A percentile compares a stretch with the other conserved stretches of the same genome.
Evolutionary conservation across 1,284 basidiomycete species (phyloP).

Genomic region (Ustilago lituana): DNA sequence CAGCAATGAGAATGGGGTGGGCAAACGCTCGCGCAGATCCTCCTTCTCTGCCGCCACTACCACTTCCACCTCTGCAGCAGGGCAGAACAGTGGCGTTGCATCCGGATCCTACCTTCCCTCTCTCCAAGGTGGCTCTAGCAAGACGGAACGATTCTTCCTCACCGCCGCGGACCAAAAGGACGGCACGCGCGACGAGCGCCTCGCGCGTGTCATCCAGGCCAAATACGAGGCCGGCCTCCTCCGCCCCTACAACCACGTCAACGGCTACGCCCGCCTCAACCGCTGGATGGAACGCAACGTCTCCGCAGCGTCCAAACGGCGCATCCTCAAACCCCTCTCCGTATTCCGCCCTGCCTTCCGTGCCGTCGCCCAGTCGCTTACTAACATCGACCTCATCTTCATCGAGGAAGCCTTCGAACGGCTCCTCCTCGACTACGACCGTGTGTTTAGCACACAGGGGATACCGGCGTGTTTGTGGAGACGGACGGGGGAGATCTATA

Average conservation of each 20-base stretch:
- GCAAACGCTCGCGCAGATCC: conserved; percentile 44
- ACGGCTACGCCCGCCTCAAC: conserved; percentile 64
- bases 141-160: conserved; percentile 82
- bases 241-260: conserved; percentile 93
- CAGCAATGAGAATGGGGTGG: conserved; percentile 4
- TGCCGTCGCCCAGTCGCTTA: conserved; percentile 79
- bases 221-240: conserved; percentile 96
- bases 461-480: conserved; percentile 97
- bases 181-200: conserved; percentile 86
- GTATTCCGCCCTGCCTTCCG: conserved; percentile 82
- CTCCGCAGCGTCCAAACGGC: conserved; percentile 75
- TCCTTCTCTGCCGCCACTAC: conserved; percentile 18
- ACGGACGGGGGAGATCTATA: conserved; percentile 94
- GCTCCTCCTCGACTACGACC: conserved; percentile 91
- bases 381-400: conserved; percentile 95
- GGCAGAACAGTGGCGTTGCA: background rate
- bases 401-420: conserved; percentile 88
- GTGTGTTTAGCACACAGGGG: conserved; percentile 79
- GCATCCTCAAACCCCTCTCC: conserved; percentile 86
- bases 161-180: conserved; percentile 94
- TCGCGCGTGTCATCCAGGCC: conserved; percentile 90
- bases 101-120: conserved; percentile 38
- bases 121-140: conserved; percentile 46
- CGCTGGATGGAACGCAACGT: conserved; percentile 88
- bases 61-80: background rate